These are phyloP conservation scores for Lepidium sativum DNA, from an alignment of 345 rosid species.

Conservation along the genomic window DNA sequence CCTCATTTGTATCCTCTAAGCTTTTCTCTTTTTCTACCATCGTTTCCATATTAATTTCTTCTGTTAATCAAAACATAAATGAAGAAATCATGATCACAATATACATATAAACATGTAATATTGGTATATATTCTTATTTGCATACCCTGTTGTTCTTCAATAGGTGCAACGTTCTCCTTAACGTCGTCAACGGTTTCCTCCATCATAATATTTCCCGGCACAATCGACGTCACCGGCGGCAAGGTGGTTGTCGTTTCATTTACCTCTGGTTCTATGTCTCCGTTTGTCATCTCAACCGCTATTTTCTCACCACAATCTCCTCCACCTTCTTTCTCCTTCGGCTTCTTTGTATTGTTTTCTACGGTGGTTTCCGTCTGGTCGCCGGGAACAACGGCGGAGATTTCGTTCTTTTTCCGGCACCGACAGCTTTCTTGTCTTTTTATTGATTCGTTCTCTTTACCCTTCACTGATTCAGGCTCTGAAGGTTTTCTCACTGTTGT, in stretches of 20 bases:
- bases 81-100: neutral
- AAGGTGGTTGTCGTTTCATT: neutral
- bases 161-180: slow-evolving; percentile 1
- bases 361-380: neutral
- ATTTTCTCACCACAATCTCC: neutral
- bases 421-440: slow-evolving; percentile 34
- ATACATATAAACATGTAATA: neutral
- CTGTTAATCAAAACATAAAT: neutral
- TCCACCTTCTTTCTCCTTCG: neutral
- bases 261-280: neutral
- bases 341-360: neutral
- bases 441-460: slow-evolving; percentile 11
- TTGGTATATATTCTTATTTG: neutral
- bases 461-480: slow-evolving; percentile 22
- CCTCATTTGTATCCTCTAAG: neutral
- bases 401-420: slow-evolving; percentile 1
- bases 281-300: neutral
- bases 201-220: neutral
- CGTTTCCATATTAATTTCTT: neutral
- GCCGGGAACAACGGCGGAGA: neutral
- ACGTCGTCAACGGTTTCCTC: slow-evolving; percentile 15
- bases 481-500: slow-evolving; percentile 19
- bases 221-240: neutral
- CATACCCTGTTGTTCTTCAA: slow-evolving; percentile 20
- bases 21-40: slow-evolving; percentile 9